Percentiles rank a stretch among this genome's conserved stretches.
phyloP scores from a whole-genome alignment of 371 early-diverging fungal species.

The Actinomucor elegans region DNA sequence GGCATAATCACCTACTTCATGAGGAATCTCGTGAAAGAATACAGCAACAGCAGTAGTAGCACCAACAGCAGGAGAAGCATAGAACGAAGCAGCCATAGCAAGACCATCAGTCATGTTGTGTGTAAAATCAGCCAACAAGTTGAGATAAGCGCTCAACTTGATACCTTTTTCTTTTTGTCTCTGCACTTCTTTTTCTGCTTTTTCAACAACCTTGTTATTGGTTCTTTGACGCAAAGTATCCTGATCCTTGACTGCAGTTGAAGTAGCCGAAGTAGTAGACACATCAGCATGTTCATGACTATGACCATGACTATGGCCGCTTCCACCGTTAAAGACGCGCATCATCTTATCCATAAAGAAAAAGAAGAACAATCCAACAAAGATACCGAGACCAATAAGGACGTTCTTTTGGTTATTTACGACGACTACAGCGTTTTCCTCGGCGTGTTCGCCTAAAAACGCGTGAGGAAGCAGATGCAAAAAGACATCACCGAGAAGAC shows the following conservation, averaged over 20 bases:
- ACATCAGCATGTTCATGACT: neutral
- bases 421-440: conserved; percentile 39
- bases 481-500: conserved; percentile 84
- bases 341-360: conserved; percentile 81
- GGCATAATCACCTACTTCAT: conserved; percentile 92
- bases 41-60: conserved; percentile 87
- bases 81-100: conserved; percentile 90
- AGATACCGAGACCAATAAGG: conserved; percentile 72
- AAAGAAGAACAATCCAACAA: conserved; percentile 74
- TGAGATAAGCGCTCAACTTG: conserved; percentile 78
- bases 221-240: conserved; percentile 34
- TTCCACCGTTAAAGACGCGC: conserved; percentile 74
- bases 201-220: conserved; percentile 12
- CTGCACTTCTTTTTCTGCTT: conserved; percentile 1
- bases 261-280: neutral
- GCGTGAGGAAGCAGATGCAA: conserved; percentile 83
- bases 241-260: conserved; percentile 6
- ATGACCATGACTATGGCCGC: conserved; percentile 61
- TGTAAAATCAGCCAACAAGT: conserved; percentile 83
- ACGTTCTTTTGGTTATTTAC: conserved; percentile 64
- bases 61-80: conserved; percentile 79
- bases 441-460: conserved; percentile 60
- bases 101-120: conserved; percentile 94
- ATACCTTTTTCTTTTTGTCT: conserved; percentile 33
- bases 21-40: conserved; percentile 94